A percentile compares a stretch with the other conserved stretches of the same genome.
Conservation (phyloP, 1,284 basidiomycete species). For the Ustilago shanxiensis region DNA sequence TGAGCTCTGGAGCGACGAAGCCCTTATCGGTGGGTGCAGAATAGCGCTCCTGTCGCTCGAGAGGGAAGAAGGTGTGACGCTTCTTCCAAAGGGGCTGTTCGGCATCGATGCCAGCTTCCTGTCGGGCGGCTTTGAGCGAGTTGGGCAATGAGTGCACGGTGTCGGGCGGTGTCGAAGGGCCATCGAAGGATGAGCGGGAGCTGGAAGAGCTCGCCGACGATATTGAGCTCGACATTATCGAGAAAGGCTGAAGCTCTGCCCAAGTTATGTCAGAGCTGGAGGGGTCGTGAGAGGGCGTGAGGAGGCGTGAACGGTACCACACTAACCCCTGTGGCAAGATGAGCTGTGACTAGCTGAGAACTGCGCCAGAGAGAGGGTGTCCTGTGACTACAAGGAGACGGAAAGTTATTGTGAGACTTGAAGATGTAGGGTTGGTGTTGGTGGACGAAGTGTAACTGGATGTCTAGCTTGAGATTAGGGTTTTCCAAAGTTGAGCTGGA, state of each 20-base stretch:
- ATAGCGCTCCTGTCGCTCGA: conserved; percentile 85
- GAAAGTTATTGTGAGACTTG: neutral
- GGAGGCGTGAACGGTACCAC: neutral
- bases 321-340: neutral
- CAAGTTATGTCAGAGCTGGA: neutral
- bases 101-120: conserved; percentile 33
- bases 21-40: conserved; percentile 80
- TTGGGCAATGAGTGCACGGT: conserved; percentile 36
- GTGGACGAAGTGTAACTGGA: neutral
- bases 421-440: neutral
- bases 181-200: conserved; percentile 50
- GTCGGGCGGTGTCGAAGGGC: conserved; percentile 49
- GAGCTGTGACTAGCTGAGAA: neutral
- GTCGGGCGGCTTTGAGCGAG: conserved; percentile 45
- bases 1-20: conserved; percentile 83
- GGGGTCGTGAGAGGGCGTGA: neutral
- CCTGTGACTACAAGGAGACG: neutral
- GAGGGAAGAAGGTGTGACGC: conserved; percentile 80
- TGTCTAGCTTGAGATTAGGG: conserved; percentile 1
- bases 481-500: conserved; percentile 8
- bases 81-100: conserved; percentile 51
- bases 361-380: neutral
- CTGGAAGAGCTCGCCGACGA: conserved; percentile 52
- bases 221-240: conserved; percentile 43
- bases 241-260: neutral